Evolutionary conservation across 768 basidiomycete genomes (phyloP), one percentile per base, ranked within the genome.

Genomic region (Russula griseocarnosa): DNA sequence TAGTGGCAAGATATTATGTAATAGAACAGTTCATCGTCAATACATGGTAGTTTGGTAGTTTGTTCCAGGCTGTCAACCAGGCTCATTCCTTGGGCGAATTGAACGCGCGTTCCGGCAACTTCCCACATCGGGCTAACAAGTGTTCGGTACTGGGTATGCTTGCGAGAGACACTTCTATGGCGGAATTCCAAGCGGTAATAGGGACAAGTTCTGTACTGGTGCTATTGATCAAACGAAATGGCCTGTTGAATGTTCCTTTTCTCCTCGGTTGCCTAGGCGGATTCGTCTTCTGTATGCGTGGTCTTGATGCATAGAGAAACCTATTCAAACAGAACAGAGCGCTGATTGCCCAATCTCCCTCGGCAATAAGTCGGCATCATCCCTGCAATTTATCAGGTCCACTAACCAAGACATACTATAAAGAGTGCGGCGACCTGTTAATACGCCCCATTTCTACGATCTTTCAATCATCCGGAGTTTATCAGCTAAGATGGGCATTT

Each of bases 401-500:
- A 36, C 11, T 36, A 36, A 36, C 36, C 36, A 36, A 36, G 36
- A 4, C 36, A 5, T 36, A 42, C 28, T 55, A 65, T 60, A 60
- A 55, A 44, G 28, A 20, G n/a, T 54, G 8, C 14, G 10, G 8
- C 14, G 10, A 24, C 18, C 7, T 22, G 30, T 24, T 34, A 38
- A 28, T 2, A 6, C 34, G 7, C 38, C 20, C 24, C 6, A 8
- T 9, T 44, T 32, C 34, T 22, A 5, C 32, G 22, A 14, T 38
- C 5, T 6, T 38, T 20, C 20, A 14, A 34, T 63, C 20, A 28
- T 46, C 34, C 14, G 8, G 28, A 16, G 24, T 30, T 13, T 44
- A 20, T 42, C 36, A 10, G 36, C 14, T 11, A 55, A 24, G 47
- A 65, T 65, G 63, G 63, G 58, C 18, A 32, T 65, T 50, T 38